A percentile compares a stretch with the other conserved stretches of the same genome.
Evolutionary conservation across 1,284 basidiomycete species (phyloP).

Genomic region (Heliocybe sulcata): DNA sequence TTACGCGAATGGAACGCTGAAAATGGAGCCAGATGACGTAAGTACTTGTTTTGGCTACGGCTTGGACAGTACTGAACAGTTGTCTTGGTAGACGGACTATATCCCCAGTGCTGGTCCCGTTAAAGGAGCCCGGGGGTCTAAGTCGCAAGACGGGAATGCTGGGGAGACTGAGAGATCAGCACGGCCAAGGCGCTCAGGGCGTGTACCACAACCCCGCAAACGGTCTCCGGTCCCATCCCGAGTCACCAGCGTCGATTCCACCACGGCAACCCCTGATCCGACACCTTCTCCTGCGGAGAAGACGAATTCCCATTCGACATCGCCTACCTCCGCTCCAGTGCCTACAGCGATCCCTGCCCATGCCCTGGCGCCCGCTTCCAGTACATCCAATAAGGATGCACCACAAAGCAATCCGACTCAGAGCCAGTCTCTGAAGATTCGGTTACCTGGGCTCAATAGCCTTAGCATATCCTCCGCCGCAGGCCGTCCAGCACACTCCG

Average conservation of each 20-base stretch:
- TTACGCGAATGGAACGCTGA: background rate
- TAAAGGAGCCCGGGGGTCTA: background rate
- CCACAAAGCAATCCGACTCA: conserved; percentile 5
- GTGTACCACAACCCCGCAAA: background rate
- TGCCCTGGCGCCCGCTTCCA: background rate
- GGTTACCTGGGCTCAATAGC: conserved; percentile 39
- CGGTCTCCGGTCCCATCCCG: background rate
- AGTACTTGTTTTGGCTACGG: background rate
- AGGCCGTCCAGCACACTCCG: conserved; percentile 7
- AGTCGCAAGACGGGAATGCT: background rate
- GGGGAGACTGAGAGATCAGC: background rate
- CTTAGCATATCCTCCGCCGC: conserved; percentile 14
- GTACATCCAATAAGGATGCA: background rate
- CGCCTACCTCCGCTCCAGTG: background rate
- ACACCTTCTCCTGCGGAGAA: background rate
- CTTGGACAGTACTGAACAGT: background rate
- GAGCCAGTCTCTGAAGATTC: conserved; percentile 46
- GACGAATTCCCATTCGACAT: background rate
- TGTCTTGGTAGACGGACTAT: background rate
- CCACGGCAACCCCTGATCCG: background rate
- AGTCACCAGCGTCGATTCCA: background rate
- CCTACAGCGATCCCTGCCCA: background rate
- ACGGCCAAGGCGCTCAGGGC: background rate
- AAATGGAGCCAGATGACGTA: background rate
- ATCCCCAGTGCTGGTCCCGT: background rate